phyloP scores from a whole-genome alignment of 257 asterid genomes.

The Anisodus tanguticus region DNA sequence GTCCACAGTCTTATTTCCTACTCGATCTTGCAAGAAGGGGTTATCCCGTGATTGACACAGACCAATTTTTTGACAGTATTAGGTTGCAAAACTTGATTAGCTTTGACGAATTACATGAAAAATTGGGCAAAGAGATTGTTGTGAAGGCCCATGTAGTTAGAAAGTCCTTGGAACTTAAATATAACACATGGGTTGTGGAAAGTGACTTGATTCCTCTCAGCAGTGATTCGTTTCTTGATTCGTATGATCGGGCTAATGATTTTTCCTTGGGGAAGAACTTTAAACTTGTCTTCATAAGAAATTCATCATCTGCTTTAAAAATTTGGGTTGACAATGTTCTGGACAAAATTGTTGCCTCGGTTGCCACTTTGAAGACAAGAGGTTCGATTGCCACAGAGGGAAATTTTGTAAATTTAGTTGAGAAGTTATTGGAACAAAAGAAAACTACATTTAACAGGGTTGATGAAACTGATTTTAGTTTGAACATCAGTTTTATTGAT shows the following conservation, averaged over 20 bases:
- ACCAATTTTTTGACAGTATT: slow-evolving; percentile 46
- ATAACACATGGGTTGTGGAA: slow-evolving; percentile 56
- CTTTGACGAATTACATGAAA: slow-evolving; percentile 51
- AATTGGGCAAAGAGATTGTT: slow-evolving; percentile 51
- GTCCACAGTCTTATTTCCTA: slow-evolving; percentile 55
- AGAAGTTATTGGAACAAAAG: slow-evolving; percentile 56
- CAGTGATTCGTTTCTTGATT: slow-evolving; percentile 47
- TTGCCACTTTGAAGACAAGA: slow-evolving; percentile 40
- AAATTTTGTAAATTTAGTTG: slow-evolving; percentile 47
- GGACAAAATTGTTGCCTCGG: slow-evolving; percentile 42
- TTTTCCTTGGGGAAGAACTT: slow-evolving; percentile 54
- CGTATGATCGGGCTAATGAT: slow-evolving; percentile 48
- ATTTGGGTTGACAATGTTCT: slow-evolving; percentile 48
- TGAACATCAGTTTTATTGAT: slow-evolving; percentile 41
- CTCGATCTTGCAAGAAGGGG: slow-evolving; percentile 86
- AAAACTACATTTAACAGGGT: slow-evolving; percentile 40
- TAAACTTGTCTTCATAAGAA: slow-evolving; percentile 51
- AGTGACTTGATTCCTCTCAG: slow-evolving; percentile 60
- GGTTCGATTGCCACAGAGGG: slow-evolving; percentile 40
- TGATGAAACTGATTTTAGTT: slow-evolving; percentile 57
- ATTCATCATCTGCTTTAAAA: slow-evolving; percentile 59
- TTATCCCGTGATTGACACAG: slow-evolving; percentile 65
- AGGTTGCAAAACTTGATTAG: slow-evolving; percentile 46
- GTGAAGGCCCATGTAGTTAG: slow-evolving; percentile 57
- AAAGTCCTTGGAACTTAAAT: slow-evolving; percentile 65